These are phyloP conservation scores for Psilocybe cyanescens DNA, from an alignment of 768 basidiomycete species.

Conservation along the genomic window DNA sequence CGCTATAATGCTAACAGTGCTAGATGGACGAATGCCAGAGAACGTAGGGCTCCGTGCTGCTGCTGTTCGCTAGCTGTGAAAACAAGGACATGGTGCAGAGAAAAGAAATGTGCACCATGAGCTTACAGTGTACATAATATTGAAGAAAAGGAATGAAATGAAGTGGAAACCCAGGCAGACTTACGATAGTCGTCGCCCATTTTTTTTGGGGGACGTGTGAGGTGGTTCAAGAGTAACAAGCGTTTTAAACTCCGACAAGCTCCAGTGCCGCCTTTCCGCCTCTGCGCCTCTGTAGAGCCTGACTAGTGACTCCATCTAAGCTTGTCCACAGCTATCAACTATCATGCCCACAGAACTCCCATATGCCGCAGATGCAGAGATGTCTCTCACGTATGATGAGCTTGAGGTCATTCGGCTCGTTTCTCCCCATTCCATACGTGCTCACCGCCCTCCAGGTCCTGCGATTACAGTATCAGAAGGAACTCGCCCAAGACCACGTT, in stretches of 20 bases:
- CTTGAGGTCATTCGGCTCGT: slow-evolving; percentile 62
- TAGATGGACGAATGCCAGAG: slow-evolving; percentile 13
- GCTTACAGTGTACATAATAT: slow-evolving; percentile 51
- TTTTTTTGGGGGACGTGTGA: slow-evolving; percentile 19
- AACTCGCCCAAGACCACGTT: slow-evolving; percentile 80
- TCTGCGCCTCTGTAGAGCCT: background rate
- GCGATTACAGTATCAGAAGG: slow-evolving; percentile 86
- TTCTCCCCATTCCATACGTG: background rate
- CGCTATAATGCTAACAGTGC: slow-evolving; percentile 17
- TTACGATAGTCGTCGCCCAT: slow-evolving; percentile 62
- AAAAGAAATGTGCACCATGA: slow-evolving; percentile 63
- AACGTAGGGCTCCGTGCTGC: background rate
- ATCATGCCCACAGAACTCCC: slow-evolving; percentile 83
- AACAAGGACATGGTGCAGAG: slow-evolving; percentile 58
- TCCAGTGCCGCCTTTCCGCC: background rate
- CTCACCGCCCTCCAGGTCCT: slow-evolving; percentile 62
- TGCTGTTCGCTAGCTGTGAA: slow-evolving; percentile 61
- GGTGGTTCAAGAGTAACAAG: slow-evolving; percentile 21
- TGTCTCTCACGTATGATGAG: slow-evolving; percentile 88
- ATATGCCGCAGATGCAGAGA: slow-evolving; percentile 94
- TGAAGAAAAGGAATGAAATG: slow-evolving; percentile 25
- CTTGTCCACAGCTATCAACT: slow-evolving; percentile 6
- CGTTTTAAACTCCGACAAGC: slow-evolving; percentile 41
- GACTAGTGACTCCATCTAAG: background rate
- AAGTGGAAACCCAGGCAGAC: slow-evolving; percentile 32